Evolutionary conservation across 345 rosid genomes (phyloP), one percentile per base, ranked within the genome.

Genomic region (Ceriops tagal): DNA sequence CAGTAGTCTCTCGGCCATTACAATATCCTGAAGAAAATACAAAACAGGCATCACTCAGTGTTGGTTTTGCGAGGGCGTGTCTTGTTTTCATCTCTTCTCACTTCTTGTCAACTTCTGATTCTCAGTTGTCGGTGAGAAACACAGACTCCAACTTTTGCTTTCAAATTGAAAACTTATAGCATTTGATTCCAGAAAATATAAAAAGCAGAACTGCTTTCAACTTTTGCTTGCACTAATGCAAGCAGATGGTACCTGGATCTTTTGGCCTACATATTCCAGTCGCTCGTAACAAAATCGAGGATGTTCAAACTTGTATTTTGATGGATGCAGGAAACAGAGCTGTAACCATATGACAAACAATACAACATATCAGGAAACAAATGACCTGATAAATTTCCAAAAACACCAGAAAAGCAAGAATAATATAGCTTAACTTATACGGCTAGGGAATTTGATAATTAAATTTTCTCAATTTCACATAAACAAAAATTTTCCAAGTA

Each of bases 301-400:
- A 76, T 91, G 99, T 62, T 89, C 96, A 58, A 87, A 91, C 84
- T 91, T 95, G 79, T 88, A 73, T 65, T 91, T 95, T 62, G 99
- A 95, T 57, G 99, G 99, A 76, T 95, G 99, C 87, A 95, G 65
- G 87, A 95, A 95, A 83, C 93, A 88, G 72, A 93, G 95, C 95
- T 93, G 92, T 68, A 73, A 26, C 39, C 28, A 59, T 75, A 63
- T 15, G 43, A 61, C 19, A 69, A 56, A 73, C 6, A 39, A 18
- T 57, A 73, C 22, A 61, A 19, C 6, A 37, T 3, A 19, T 60
- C 22, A 77, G 66, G 56, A 72, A 67, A 65, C 49, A 55, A 63
- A 39, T 21, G 61, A 28, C 15, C 51, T 24, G 21, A 10, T 20
- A 22, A 67, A 24, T 62, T 61, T 53, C 24, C 6, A 1, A 58